Conservation (phyloP, 1,284 basidiomycete genomes). For the Apiotrichum laibachii region DNA sequence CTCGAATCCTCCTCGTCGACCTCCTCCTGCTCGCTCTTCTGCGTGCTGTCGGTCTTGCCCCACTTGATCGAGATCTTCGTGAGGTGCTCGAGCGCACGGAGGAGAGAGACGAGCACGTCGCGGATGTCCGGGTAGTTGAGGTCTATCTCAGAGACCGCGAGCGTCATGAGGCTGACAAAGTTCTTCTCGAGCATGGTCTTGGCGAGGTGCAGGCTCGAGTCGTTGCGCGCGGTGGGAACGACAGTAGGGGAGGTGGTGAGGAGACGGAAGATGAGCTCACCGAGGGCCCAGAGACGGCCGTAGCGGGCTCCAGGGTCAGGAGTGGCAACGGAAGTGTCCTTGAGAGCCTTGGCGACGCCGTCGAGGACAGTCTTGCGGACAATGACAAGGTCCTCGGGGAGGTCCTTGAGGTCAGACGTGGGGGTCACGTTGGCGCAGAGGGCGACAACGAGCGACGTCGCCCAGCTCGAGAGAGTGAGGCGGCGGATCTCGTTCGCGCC, state of each 20-base stretch:
- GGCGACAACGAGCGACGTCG: slow-evolving; percentile 85
- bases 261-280: slow-evolving; percentile 83
- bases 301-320: slow-evolving; percentile 77
- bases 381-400: slow-evolving; percentile 71
- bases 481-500: slow-evolving; percentile 16
- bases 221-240: slow-evolving; percentile 51
- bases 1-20: slow-evolving; percentile 41
- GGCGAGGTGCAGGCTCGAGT: slow-evolving; percentile 62
- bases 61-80: slow-evolving; percentile 97
- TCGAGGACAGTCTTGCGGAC: slow-evolving; percentile 90
- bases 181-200: slow-evolving; percentile 99
- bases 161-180: slow-evolving; percentile 85
- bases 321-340: slow-evolving; percentile 62
- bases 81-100: slow-evolving; percentile 85
- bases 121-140: slow-evolving; percentile 92
- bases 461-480: slow-evolving; percentile 68
- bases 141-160: slow-evolving; percentile 86
- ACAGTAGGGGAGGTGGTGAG: slow-evolving; percentile 68
- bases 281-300: slow-evolving; percentile 80
- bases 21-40: slow-evolving; percentile 55
- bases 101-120: slow-evolving; percentile 75
- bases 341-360: slow-evolving; percentile 78
- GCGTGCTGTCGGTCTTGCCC: slow-evolving; percentile 74
- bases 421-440: slow-evolving; percentile 76
- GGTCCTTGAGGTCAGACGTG: slow-evolving; percentile 66